Conservation (phyloP, 768 basidiomycete genomes). For the Tubosaeta sp. region DNA sequence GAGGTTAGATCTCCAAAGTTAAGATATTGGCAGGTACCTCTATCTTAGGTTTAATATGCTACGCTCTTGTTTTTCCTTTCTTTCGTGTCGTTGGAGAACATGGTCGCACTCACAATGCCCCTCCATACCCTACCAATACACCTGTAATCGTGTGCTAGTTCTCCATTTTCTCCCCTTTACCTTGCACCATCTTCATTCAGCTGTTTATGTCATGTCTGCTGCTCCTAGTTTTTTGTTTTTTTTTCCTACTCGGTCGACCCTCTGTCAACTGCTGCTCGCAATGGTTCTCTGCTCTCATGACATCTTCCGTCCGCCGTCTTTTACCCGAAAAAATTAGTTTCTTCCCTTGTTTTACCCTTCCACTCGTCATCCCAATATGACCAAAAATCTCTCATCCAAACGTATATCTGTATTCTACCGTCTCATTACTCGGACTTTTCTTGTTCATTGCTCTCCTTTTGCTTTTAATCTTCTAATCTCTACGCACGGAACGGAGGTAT, state of each 20-base stretch:
- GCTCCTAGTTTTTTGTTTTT: conserved; percentile 12
- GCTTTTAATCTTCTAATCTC: neutral
- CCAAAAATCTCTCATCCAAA: conserved; percentile 21
- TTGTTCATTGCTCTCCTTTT: neutral
- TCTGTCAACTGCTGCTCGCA: conserved; percentile 15
- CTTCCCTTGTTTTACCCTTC: neutral
- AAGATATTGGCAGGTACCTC: conserved; percentile 25
- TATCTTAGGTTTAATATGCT: conserved; percentile 5
- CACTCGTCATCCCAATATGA: conserved; percentile 17
- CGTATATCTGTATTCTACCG: conserved; percentile 30
- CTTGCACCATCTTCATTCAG: conserved; percentile 8
- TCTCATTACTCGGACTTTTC: conserved; percentile 15
- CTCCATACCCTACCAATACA: conserved; percentile 28
- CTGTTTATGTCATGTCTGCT: conserved; percentile 23
- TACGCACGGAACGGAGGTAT: conserved; percentile 23
- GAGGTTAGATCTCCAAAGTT: conserved; percentile 37
- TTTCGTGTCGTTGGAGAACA: conserved; percentile 1
- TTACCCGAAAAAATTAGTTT: neutral
- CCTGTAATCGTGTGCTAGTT: conserved; percentile 20
- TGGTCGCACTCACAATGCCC: conserved; percentile 6
- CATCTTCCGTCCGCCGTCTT: neutral
- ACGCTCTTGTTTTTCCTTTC: neutral
- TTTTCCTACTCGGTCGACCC: conserved; percentile 7
- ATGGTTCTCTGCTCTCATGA: conserved; percentile 5
- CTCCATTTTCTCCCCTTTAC: neutral